A percentile compares a stretch with the other conserved stretches of the same genome.
phyloP scores from a whole-genome alignment of 768 basidiomycete genomes.

The Gloeopeniophorella convolvens region DNA sequence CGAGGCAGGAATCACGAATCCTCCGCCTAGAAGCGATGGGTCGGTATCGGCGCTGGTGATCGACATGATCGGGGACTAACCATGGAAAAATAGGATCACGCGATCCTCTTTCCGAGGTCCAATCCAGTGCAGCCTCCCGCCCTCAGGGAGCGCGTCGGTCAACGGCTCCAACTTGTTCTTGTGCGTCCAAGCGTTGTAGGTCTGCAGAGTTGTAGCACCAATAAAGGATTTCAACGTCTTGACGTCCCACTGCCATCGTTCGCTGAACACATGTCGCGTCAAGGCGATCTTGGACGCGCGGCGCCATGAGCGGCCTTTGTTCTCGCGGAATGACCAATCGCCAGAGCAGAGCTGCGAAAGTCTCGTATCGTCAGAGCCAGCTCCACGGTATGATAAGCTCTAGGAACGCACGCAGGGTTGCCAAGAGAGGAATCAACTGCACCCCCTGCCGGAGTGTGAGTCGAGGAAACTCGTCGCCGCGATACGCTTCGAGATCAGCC shows the following conservation, averaged over 20 bases:
- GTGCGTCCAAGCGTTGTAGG: not conserved
- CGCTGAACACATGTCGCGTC: not conserved
- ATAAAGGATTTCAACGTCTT: not conserved
- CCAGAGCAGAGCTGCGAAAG: not conserved
- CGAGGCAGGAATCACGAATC: not conserved
- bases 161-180: not conserved
- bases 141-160: conserved; percentile 1
- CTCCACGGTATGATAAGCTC: no score
- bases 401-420: not conserved
- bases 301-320: conserved; percentile 7
- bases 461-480: not conserved
- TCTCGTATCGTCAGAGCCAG: not conserved
- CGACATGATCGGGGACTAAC: not conserved
- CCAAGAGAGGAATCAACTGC: not conserved
- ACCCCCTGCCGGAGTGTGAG: not conserved
- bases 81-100: conserved; percentile 5
- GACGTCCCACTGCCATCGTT: not conserved
- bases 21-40: not conserved
- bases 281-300: not conserved
- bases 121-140: conserved; percentile 10
- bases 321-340: conserved; percentile 1
- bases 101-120: conserved; percentile 1
- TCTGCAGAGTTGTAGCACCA: not conserved
- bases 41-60: no score
- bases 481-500: not conserved